Base-by-base conservation (phyloP, 2,329 filamentous ascomycete species). In the Aspergillus sclerotialis region DNA sequence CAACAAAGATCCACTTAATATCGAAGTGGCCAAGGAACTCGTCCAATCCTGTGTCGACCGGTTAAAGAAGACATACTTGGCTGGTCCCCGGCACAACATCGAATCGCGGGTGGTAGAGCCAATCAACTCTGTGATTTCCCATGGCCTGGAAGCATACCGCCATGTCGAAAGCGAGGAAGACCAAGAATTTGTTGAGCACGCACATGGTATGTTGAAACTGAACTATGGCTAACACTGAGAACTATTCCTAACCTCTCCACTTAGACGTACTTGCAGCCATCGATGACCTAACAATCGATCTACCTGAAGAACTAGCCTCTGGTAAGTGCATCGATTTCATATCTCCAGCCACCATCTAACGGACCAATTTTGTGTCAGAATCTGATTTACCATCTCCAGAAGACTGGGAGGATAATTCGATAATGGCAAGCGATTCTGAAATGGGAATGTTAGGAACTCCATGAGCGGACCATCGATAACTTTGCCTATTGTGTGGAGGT, bases 381-480 rank as follows among this genome's bases (percentile, higher is more conserved):
- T 63, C 60, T 56, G 58, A 65, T 45, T 44, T 58, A 33, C 50
- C 53, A 45, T 63, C 56, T 39, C 41, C 55, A 48, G 62, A 65
- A 40, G 58, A 60, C 39, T 65, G 62, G 62, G 62, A 64, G 32
- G 59, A 61, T 33, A 56, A 63, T 31, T 65, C 62, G 13, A 50
- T 52, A 30, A 49, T 65, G 40, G 58, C 52, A 28, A 64, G 59
- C 35, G 62, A 65, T 40, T 65, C 62, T 3, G 62, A 65, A 18
- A 48, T 61, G 43, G 61, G 61, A 12, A 36, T 63, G 15, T 49
- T 49, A 16, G 56, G 53, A 12, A 58, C 59, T 29, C 61, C 62
- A 23, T 64, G 40, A 52, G 35, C 10, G 19, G 25, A 33, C 15
- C 28, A 10, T n/a, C n/a, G n/a, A n/a, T n/a, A n/a, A n/a, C n/a